A percentile compares a stretch with the other conserved stretches of the same genome.
phyloP scores from a whole-genome alignment of 257 asterid species.

The Paraleonurus japonicus region DNA sequence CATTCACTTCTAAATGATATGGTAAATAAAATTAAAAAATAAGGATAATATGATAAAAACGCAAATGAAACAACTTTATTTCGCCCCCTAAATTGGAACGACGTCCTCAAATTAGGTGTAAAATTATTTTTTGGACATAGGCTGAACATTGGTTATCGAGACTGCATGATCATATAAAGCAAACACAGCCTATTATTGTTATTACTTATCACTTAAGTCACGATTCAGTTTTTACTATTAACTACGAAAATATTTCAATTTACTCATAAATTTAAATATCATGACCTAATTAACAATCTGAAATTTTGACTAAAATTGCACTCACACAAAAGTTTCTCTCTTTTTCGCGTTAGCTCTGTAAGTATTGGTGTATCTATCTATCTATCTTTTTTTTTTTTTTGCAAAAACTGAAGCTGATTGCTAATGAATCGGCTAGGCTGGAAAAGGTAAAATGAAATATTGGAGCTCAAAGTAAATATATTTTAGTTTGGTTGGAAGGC shows the following conservation, averaged over 20 bases:
- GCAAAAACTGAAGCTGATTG: neutral
- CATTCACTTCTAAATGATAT: no score
- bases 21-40: no score
- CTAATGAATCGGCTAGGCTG: slow-evolving; percentile 24
- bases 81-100: no score
- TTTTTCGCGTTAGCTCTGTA: neutral
- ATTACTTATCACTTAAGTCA: no score
- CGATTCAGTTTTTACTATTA: neutral
- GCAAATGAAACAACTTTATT: no score
- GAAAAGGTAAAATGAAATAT: slow-evolving; percentile 10
- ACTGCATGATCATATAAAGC: no score
- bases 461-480: neutral
- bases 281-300: neutral
- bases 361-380: neutral
- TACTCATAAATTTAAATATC: neutral
- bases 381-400: neutral
- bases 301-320: neutral
- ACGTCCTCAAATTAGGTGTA: no score
- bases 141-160: no score
- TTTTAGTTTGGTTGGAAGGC: slow-evolving; percentile 35
- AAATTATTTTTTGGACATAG: no score
- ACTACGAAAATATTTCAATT: neutral
- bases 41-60: no score
- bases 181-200: no score
- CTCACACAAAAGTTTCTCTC: neutral